These are phyloP conservation scores for Fusarium incarnatum DNA, from an alignment of 2,329 filamentous ascomycete genomes.

Conservation along the genomic window DNA sequence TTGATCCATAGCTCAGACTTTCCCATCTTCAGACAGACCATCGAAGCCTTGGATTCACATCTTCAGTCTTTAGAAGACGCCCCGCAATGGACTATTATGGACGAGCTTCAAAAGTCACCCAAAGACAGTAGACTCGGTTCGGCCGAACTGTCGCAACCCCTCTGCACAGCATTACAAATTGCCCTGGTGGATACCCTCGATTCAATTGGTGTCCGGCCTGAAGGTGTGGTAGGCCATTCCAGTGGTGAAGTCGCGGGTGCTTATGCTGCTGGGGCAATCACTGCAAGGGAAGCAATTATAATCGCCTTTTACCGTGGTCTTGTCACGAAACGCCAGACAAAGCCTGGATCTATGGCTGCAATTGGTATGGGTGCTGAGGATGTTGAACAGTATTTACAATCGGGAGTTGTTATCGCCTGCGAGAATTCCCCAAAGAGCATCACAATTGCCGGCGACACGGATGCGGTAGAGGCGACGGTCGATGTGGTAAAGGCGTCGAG, in stretches of 20 bases:
- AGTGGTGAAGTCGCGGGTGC: constrained; percentile 3
- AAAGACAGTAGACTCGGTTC: not conserved
- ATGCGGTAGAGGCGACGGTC: not conserved
- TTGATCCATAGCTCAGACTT: not conserved
- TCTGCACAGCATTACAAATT: not conserved
- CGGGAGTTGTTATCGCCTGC: not conserved
- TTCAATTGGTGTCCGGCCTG: not conserved
- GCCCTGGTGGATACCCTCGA: not conserved
- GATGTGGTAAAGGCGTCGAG: not conserved
- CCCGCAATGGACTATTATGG: not conserved
- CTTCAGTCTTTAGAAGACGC: not conserved
- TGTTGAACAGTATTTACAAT: not conserved
- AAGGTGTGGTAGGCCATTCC: constrained; percentile 2
- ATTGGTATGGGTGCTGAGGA: not conserved
- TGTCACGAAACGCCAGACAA: not conserved
- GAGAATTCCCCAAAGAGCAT: constrained; percentile 6
- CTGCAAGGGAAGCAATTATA: not conserved
- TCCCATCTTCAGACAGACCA: not conserved
- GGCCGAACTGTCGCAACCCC: not conserved
- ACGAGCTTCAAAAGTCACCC: not conserved
- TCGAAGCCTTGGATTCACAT: not conserved
- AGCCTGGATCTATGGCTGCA: constrained; percentile 4
- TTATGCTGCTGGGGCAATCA: not conserved
- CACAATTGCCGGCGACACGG: constrained; percentile 4
- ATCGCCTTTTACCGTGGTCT: constrained; percentile 2